Evolutionary conservation across 805 yeast species (phyloP), one percentile per base, ranked within the genome.

Genomic region (Candida hungchunana): DNA sequence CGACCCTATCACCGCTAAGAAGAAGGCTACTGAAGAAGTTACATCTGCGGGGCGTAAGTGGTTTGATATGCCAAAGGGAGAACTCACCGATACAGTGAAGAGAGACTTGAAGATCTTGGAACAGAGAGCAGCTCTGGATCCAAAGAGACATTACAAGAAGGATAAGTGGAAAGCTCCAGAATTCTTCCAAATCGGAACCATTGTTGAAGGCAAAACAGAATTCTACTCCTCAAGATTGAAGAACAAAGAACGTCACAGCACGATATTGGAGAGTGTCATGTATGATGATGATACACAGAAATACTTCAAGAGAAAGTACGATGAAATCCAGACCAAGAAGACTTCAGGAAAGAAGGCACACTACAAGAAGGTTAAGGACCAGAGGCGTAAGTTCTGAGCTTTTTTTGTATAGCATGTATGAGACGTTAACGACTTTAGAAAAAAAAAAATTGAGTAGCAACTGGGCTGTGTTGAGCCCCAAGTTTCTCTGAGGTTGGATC

Each of bases 121-220:
- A 53, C 85, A 90, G 64, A 77, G 98, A 61, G 82, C 83, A 37
- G 96, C 88, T 8, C 69, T 93, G 43, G 97, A 93, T 56, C 97
- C 97, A 7, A 93, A 93, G 63, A 75, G 97, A 50, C 96, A 87
- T 62, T 93, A 93, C 63, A 87, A 85, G 62, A 86, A 85, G 58
- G 93, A 82, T 40, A 78, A 78, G 43, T 82, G 88, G 82, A 71
- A 69, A 32, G 69, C 71, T 7, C 90, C 95, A 30, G 85, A 83
- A 51, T 76, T 69, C 46, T 88, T 93, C 58, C 93, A 90, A 40
- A 74, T 84, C 49, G 98, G 98, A 12, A 88, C 96, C 0, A 75
- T 93, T 24, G 61, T 89, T 18, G 93, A 83, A 49, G 90, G 88
- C 28, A 77, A 80, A 45, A 70, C 85, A 2, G 97, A 90, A 56